Base-by-base conservation (phyloP, 2,329 filamentous ascomycete genomes). In the Aspergillus sp. region DNA sequence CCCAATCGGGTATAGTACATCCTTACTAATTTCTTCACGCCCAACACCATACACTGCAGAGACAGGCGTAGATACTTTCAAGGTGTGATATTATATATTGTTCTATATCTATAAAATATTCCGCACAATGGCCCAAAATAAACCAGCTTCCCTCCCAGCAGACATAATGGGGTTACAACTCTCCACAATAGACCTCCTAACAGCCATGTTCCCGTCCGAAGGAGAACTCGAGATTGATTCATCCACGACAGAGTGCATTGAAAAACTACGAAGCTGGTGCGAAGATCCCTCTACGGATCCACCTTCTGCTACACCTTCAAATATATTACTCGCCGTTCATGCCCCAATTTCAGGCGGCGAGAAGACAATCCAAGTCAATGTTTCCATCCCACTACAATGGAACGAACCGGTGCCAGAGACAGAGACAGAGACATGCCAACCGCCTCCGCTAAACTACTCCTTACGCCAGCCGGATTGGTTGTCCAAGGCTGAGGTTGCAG, bases 391-490 rank as follows among this genome's bases (percentile, higher is more conserved):
- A n/a, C 26, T 72, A 1, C 60, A 67, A 20, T 57, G 56, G 13
- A 55, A 12, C 12, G 48, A 41, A 4, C 30, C 39, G 26, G 26
- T 4, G 57, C 22, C 26, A 3, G 38, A 56, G 9, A 39, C 56
- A 5, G 60, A 58, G 1, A 42, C 56, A 5, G 60, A 58, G 1
- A 58, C 59, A 12, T 65, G 66, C 3, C 62, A 68, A 13, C 63
- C 66, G 6, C 70, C 69, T 2, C 18, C 65, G 42, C 24, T 65
- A 8, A 60, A 39, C 17, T 72, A 69, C 53, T 61, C 77, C 4
- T 64, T 83, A 9, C 78, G 78, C 6, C 81, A 83, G 44, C 80
- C 82, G 1, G 64, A 69, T 0, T 84, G 82, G 82, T 76, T 84
- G 70, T 82, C 74, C 55, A 82, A 78, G 63, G 78, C 79, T 6